Conservation (phyloP, 2,329 filamentous ascomycete species). For the Huntiella bhutanensis region DNA sequence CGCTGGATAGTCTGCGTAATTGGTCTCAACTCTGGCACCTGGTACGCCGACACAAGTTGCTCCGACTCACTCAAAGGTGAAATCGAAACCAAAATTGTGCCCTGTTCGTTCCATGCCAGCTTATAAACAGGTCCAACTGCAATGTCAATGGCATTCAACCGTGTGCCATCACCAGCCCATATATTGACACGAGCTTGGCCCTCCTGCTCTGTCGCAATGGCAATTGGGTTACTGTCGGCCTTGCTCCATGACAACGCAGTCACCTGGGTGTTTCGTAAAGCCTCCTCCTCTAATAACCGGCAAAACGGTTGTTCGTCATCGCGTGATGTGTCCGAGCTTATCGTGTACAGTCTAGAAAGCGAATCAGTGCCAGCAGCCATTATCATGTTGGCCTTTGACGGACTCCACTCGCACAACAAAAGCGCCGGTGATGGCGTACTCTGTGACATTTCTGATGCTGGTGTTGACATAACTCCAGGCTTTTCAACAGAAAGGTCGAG, state of each 20-base stretch:
- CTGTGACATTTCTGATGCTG: constrained; percentile 13
- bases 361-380: constrained; percentile 50
- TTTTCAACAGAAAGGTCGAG: constrained; percentile 30
- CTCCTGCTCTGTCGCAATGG: constrained; percentile 36
- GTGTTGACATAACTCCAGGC: constrained; percentile 12
- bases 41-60: constrained; percentile 8
- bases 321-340: constrained; percentile 32
- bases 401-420: constrained; percentile 52
- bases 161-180: constrained; percentile 34
- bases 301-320: constrained; percentile 22
- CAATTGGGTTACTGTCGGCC: constrained; percentile 32
- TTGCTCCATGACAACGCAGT: constrained; percentile 43
- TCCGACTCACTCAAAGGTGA: constrained; percentile 29
- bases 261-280: constrained; percentile 32
- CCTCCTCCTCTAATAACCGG: constrained; percentile 33
- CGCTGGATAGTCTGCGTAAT: constrained; percentile 24
- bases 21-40: constrained; percentile 22
- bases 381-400: constrained; percentile 43
- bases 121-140: constrained; percentile 43
- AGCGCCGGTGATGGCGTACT: constrained; percentile 33
- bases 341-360: constrained; percentile 49
- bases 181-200: constrained; percentile 33
- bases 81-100: constrained; percentile 35
- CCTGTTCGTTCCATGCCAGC: constrained; percentile 39
- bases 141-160: constrained; percentile 34